Evolutionary conservation across 441 rosid genomes (phyloP), one percentile per base, ranked within the genome.

Genomic region (Populus hybrid): DNA sequence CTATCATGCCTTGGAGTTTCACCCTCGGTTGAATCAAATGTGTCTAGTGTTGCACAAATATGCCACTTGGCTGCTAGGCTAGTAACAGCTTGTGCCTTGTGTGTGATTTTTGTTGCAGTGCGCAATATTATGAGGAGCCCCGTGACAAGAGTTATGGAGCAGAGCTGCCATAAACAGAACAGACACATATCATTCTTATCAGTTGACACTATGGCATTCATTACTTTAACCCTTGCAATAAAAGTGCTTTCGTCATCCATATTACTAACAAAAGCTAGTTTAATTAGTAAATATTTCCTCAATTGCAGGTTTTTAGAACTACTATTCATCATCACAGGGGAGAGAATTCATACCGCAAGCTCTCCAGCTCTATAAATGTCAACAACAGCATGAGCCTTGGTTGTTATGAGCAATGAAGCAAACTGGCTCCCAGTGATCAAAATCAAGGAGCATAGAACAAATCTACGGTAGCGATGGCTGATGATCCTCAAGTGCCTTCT

Each of bases 51-150:
- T 2, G 97, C 93, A 42, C 97, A 92, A 12, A 93, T 82, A 77
- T 95, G 93, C 98, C 99, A 95, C 81, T 95, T 95, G 0, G 97
- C 86, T 46, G 98, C 97, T 46, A 95, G 91, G 87, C 91, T 84
- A 6, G 96, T 91, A 61, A 95, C 88, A 0, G 92, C 82, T 66
- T 95, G 98, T 72, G 96, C 96, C 79, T 93, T 95, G 90, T 93
- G 98, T 12, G 98, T 93, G 84, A 95, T 95, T 82, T 92, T 95
- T 64, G 99, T 85, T 0, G 99, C 97, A 68, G 95, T 93, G 50
- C 99, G 84, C 73, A 95, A 32, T 69, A 93, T 74, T 82, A 95
- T 88, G 6, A 90, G 82, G 4, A 95, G 50, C 12, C 86, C 95
- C 0, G 94, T 83, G 20, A 95, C 87, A 32, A 93, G 85, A 18